These are phyloP conservation scores for Didymella lethalis DNA, from an alignment of 2,329 filamentous ascomycete species.

Conservation along the genomic window DNA sequence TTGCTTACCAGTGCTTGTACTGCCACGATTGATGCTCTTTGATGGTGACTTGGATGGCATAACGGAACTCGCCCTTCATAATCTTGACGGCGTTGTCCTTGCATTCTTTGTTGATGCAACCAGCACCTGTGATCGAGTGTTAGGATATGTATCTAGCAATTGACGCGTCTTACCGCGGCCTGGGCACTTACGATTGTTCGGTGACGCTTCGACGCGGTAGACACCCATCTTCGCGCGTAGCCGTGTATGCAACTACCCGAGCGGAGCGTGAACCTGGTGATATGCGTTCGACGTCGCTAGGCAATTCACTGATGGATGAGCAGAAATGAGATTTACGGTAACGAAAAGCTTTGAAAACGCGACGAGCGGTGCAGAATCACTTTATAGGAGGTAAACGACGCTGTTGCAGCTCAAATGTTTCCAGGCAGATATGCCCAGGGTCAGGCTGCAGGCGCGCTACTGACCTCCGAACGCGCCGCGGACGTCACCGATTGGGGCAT, in stretches of 20 bases:
- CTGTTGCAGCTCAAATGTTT: constrained; percentile 6
- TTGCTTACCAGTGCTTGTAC: constrained; percentile 85
- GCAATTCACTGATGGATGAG: not conserved
- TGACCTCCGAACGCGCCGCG: constrained; percentile 3
- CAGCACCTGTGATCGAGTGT: constrained; percentile 32
- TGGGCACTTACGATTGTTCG: constrained; percentile 61
- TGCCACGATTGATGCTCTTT: constrained; percentile 68
- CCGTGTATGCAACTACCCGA: constrained; percentile 9
- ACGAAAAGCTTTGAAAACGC: not conserved
- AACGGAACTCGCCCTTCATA: constrained; percentile 72
- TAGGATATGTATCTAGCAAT: not conserved
- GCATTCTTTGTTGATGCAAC: constrained; percentile 76
- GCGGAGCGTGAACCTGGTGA: not conserved
- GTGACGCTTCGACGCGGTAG: constrained; percentile 40
- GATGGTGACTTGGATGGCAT: constrained; percentile 75
- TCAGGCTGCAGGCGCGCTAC: constrained; percentile 20
- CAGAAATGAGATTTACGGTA: too few relatives aligned
- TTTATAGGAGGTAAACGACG: constrained; percentile 8
- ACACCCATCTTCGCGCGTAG: constrained; percentile 33
- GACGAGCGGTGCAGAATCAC: constrained; percentile 1
- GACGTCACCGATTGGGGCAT: constrained; percentile 15
- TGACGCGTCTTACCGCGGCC: not conserved
- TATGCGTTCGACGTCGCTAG: not conserved
- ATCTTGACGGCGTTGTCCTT: constrained; percentile 76
- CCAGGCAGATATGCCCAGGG: constrained; percentile 17